Conservation (phyloP, 2,329 filamentous ascomycete species). For the Rhexocercosporidium sp. region DNA sequence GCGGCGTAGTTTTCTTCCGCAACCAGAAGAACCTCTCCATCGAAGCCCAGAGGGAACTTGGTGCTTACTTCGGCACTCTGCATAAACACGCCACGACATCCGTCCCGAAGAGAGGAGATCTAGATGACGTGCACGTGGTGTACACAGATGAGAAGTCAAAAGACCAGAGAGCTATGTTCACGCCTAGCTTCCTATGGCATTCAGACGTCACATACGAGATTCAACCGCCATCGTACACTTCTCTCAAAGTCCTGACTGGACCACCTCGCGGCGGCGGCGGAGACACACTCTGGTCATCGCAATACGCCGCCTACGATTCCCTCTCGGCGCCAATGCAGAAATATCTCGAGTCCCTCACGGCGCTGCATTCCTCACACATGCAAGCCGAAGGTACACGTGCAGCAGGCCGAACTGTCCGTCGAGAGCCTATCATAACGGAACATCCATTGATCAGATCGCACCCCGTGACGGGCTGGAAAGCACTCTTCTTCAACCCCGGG, state of each 20-base stretch:
- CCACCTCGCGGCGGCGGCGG: constrained; percentile 60
- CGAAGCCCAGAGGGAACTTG: constrained; percentile 57
- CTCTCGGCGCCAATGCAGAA: constrained; percentile 61
- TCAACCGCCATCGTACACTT: constrained; percentile 62
- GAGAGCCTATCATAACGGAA: constrained; percentile 57
- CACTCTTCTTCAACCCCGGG: constrained; percentile 62
- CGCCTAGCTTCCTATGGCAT: constrained; percentile 54
- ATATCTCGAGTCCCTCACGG: constrained; percentile 62
- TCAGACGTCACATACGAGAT: constrained; percentile 59
- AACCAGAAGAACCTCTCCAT: constrained; percentile 59
- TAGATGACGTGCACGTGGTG: constrained; percentile 62
- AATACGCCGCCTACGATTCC: constrained; percentile 63
- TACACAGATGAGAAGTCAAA: constrained; percentile 57
- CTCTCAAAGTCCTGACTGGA: constrained; percentile 57
- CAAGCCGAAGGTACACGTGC: constrained; percentile 41
- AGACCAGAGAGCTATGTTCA: constrained; percentile 59
- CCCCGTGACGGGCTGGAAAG: constrained; percentile 67
- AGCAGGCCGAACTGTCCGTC: constrained; percentile 55
- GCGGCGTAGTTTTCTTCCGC: constrained; percentile 64
- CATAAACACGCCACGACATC: constrained; percentile 62
- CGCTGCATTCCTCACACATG: constrained; percentile 57
- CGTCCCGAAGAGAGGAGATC: constrained; percentile 52
- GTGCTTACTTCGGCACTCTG: constrained; percentile 56
- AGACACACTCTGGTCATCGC: constrained; percentile 62
- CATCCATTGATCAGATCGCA: constrained; percentile 64